Conservation (phyloP, 148 eudicot genomes). For the Pouteria glomerata region DNA sequence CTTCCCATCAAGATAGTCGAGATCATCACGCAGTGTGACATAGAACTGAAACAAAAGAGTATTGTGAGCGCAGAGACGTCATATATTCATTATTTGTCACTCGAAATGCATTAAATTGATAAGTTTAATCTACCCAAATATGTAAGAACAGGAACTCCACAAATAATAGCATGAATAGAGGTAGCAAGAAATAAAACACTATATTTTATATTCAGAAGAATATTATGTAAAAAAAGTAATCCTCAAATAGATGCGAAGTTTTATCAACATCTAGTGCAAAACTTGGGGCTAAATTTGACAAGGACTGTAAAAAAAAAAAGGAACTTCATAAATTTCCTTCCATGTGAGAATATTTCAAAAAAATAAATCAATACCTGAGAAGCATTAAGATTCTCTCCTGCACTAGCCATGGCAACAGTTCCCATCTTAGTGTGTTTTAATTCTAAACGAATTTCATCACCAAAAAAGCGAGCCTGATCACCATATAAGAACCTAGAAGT, state of each 20-base stretch:
- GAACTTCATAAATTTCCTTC: not conserved
- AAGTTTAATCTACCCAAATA: not conserved
- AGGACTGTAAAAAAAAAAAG: not conserved
- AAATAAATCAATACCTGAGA: constrained; percentile 57
- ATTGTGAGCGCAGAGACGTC: constrained; percentile 3
- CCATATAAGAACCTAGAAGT: constrained; percentile 74
- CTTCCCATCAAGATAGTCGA: constrained; percentile 93
- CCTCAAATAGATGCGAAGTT: not conserved
- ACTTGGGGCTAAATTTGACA: not conserved
- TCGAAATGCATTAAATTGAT: not conserved
- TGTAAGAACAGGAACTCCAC: not conserved
- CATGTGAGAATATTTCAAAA: not conserved
- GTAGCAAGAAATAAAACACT: not conserved
- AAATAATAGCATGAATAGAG: not conserved
- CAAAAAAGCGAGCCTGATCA: constrained; percentile 91
- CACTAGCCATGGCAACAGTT: constrained; percentile 95
- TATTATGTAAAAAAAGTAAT: not conserved
- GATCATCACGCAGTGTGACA: constrained; percentile 76
- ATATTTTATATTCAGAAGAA: not conserved
- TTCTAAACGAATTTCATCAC: constrained; percentile 77
- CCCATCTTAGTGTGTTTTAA: constrained; percentile 81
- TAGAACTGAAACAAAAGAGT: constrained; percentile 58
- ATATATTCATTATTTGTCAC: constrained; percentile 1
- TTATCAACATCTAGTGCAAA: not conserved
- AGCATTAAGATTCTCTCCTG: constrained; percentile 87